A percentile compares a stretch with the other conserved stretches of the same genome.
phyloP scores from a whole-genome alignment of 2,329 filamentous ascomycete species.

The Fusarium sp. region DNA sequence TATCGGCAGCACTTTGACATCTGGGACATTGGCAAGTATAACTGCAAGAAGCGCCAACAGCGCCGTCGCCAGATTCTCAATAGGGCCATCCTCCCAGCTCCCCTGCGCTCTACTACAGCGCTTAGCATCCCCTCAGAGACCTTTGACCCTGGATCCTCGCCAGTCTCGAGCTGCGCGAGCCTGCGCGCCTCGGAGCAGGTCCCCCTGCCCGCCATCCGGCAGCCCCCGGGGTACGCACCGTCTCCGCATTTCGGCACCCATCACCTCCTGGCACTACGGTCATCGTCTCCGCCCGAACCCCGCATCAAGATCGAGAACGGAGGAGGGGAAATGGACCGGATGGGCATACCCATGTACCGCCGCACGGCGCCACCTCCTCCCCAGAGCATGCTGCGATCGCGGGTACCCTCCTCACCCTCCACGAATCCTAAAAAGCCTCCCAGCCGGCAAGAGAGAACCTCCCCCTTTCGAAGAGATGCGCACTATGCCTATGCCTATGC shows the following conservation, averaged over 20 bases:
- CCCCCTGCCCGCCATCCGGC: slow-evolving; percentile 22
- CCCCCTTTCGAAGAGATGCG: neutral
- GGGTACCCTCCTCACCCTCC: neutral
- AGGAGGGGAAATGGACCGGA: neutral
- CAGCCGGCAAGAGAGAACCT: neutral
- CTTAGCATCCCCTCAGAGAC: neutral
- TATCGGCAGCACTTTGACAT: no score
- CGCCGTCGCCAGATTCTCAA: no score
- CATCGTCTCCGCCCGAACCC: neutral
- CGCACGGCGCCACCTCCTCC: neutral
- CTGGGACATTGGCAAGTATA: no score
- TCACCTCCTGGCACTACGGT: neutral
- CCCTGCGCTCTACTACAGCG: neutral
- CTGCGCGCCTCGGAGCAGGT: slow-evolving; percentile 30
- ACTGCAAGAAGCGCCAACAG: no score
- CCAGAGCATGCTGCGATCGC: neutral
- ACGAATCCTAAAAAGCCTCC: neutral
- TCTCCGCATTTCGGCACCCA: neutral
- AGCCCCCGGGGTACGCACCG: neutral
- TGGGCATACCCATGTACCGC: neutral
- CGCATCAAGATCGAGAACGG: neutral
- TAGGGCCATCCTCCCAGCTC: no score
- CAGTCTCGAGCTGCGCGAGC: slow-evolving; percentile 15
- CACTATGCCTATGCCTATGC: neutral
- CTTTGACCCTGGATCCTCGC: neutral